These are phyloP conservation scores for Salisapilia sapeloensis DNA, from an alignment of 352 stramenopile species.

Conservation along the genomic window DNA sequence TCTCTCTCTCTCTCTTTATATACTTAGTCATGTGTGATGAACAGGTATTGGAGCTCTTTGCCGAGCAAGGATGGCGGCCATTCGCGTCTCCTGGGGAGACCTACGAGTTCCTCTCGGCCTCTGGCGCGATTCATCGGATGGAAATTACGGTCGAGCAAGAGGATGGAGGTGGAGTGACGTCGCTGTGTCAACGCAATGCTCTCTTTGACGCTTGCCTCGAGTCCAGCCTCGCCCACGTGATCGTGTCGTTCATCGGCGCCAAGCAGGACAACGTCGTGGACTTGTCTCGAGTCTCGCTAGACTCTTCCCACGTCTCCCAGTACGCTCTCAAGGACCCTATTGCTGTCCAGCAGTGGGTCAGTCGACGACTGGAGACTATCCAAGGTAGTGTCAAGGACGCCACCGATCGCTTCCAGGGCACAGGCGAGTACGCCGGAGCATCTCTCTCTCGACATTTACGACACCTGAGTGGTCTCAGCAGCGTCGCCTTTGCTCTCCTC, in stretches of 20 bases:
- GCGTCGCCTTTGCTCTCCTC: slow-evolving; percentile 45
- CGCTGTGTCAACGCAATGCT: slow-evolving; percentile 30
- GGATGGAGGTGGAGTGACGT: too few relatives aligned
- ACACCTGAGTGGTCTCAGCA: slow-evolving; percentile 50
- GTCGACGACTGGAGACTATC: slow-evolving; percentile 26
- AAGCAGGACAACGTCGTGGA: slow-evolving; percentile 3
- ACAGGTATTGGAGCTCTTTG: slow-evolving; percentile 67
- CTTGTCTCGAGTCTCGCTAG: too few relatives aligned
- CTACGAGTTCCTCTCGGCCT: slow-evolving; percentile 73
- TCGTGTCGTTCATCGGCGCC: slow-evolving; percentile 55
- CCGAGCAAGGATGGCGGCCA: slow-evolving; percentile 55
- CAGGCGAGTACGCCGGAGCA: slow-evolving; percentile 13
- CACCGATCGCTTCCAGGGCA: slow-evolving; percentile 3
- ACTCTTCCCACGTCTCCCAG: too few relatives aligned
- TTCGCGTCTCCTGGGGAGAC: slow-evolving; percentile 70
- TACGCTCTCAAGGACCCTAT: slow-evolving; percentile 72
- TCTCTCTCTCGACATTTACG: slow-evolving; percentile 22
- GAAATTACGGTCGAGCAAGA: too few relatives aligned
- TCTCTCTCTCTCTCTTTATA: too few relatives aligned
- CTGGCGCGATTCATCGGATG: slow-evolving; percentile 9
- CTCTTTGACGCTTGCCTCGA: slow-evolving; percentile 63
- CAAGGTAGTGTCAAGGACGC: slow-evolving; percentile 30
- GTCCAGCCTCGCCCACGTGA: slow-evolving; percentile 32
- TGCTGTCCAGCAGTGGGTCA: slow-evolving; percentile 61
- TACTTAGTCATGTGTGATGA: too few relatives aligned